These are phyloP conservation scores for Stromatinia cepivora DNA, from an alignment of 2,329 filamentous ascomycete genomes.

Conservation along the genomic window DNA sequence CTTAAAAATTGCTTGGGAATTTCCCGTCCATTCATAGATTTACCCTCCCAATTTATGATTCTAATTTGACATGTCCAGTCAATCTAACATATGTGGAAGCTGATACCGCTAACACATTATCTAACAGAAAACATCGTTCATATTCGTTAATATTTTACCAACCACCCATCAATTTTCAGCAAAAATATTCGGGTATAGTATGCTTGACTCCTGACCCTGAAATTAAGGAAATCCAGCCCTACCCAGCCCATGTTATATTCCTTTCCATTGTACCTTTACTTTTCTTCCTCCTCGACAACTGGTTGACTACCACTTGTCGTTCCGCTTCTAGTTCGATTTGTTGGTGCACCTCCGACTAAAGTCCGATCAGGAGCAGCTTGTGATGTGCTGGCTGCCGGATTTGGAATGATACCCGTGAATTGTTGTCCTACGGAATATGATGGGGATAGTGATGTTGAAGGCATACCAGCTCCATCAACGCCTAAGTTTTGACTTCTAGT, in stretches of 20 bases:
- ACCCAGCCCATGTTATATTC: not conserved
- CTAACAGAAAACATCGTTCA: conserved; percentile 11
- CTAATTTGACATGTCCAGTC: not conserved
- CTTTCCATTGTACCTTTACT: not conserved
- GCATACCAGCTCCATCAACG: not conserved
- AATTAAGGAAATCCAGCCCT: not conserved
- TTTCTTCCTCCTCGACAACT: not conserved
- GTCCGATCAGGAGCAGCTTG: conserved; percentile 10
- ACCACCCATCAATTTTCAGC: conserved; percentile 1
- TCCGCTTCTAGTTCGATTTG: conserved; percentile 1
- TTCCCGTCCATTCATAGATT: not conserved
- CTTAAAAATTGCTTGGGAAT: not conserved
- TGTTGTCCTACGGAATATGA: conserved; percentile 11
- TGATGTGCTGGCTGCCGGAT: not conserved
- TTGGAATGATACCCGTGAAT: not conserved
- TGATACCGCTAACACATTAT: not conserved
- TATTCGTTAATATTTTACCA: conserved; percentile 17
- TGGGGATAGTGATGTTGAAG: conserved; percentile 1
- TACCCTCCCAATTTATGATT: not conserved
- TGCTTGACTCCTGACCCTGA: conserved; percentile 13
- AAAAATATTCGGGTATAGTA: conserved; percentile 10
- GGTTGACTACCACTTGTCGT: conserved; percentile 1
- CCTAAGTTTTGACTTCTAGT: conserved; percentile 14
- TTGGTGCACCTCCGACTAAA: conserved; percentile 8
- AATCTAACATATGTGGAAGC: not conserved